phyloP scores from a whole-genome alignment of 345 rosid species.

The Linum trigynum region DNA sequence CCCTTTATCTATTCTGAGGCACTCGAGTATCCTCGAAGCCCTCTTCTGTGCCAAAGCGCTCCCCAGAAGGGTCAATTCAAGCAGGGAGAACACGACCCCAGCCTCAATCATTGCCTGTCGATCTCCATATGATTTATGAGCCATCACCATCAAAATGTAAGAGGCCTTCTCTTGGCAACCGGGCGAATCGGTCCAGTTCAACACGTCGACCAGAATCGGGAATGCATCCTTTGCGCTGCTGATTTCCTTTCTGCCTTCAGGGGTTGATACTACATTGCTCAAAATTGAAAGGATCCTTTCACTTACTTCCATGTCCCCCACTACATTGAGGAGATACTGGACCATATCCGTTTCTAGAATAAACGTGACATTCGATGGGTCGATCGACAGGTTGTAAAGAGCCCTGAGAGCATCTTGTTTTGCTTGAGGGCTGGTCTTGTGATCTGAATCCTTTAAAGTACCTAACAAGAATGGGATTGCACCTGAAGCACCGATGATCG shows the following conservation, averaged over 20 bases:
- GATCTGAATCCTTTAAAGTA: slow-evolving; percentile 34
- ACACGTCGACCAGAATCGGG: slow-evolving; percentile 64
- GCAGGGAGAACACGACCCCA: slow-evolving; percentile 68
- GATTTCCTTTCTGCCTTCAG: slow-evolving; percentile 78
- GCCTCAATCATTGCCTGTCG: slow-evolving; percentile 91
- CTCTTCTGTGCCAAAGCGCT: slow-evolving; percentile 89
- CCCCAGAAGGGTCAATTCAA: slow-evolving; percentile 81
- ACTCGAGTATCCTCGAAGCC: slow-evolving; percentile 85
- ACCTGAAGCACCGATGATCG: slow-evolving; percentile 85
- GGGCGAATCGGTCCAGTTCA: slow-evolving; percentile 88
- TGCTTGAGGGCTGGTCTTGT: slow-evolving; percentile 45
- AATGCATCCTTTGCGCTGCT: slow-evolving; percentile 51
- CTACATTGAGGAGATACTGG: slow-evolving; percentile 39
- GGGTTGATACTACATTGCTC: slow-evolving; percentile 65
- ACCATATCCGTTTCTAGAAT: slow-evolving; percentile 57
- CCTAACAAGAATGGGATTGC: slow-evolving; percentile 73
- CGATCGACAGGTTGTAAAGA: slow-evolving; percentile 77
- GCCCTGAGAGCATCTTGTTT: slow-evolving; percentile 84
- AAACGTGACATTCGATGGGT: slow-evolving; percentile 42
- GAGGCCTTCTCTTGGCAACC: slow-evolving; percentile 90
- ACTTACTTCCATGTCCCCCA: slow-evolving; percentile 91
- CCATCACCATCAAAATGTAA: slow-evolving; percentile 84
- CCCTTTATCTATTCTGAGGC: slow-evolving; percentile 76
- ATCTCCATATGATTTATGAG: slow-evolving; percentile 76
- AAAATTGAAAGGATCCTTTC: slow-evolving; percentile 77